Evolutionary conservation across 352 stramenopile genomes (phyloP), one percentile per base, ranked within the genome.

Genomic region (Peronospora tabacina): DNA sequence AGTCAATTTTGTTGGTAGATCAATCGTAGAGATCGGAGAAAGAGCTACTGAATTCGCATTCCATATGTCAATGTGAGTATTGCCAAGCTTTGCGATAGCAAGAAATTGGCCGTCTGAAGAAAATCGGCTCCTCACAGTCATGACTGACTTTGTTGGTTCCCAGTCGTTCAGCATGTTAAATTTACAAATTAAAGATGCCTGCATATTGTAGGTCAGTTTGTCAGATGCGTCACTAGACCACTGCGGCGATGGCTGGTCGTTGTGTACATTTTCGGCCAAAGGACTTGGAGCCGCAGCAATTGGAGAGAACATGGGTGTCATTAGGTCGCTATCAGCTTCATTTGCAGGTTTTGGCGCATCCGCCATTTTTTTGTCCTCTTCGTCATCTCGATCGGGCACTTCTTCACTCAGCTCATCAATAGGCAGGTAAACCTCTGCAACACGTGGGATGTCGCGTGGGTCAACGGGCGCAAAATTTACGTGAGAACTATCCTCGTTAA

Each of bases 51-150:
- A 48, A n/a, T 70, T 55, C n/a, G 63, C 33, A n/a, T 56, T 52
- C 67, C 67, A 77, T 49, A 77, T 77, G 30, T 74, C 61, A 35
- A 77, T 64, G 12, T 72, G 55, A 6, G 49, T 56, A 24, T 72
- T 69, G 26, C 61, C 61, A 4, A 70, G 44, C 39, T 67, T 70
- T 13, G 67, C 54, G 17, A 72, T 60, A 1, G 64, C 67, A 47
- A 73, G 41, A 55, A 64, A 71, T 35, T 64, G 34, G 33, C 67
- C 67, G 34, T 77, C 55, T 13, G 49, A 44, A 20, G 67, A 74
- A 30, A 74, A 77, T 1, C 63, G 63, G 16, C 51, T 64, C 12
- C 55, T 62, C 37, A 48, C 49, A 15, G 56, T 68, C 66, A 70
- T 72, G 17, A 22, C 34, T 26, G 66, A 63, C 34, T 55, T 35